phyloP scores from a whole-genome alignment of 441 rosid genomes.

The Pelargonium exstipulatum region DNA sequence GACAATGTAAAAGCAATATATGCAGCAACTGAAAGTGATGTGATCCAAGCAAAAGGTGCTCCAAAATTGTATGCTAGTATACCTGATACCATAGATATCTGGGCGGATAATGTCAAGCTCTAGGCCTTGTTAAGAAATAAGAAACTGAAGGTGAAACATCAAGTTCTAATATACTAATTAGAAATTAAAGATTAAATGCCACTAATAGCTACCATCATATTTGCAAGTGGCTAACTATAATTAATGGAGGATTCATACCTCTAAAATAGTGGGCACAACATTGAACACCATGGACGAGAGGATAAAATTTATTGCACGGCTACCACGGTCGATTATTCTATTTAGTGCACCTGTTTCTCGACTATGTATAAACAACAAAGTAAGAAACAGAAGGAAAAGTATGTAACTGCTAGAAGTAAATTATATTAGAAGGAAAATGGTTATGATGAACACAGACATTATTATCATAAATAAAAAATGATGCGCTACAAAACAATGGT shows the following conservation, averaged over 20 bases:
- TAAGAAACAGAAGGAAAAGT: slow-evolving; percentile 18
- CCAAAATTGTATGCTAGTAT: slow-evolving; percentile 91
- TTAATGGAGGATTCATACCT: slow-evolving; percentile 43
- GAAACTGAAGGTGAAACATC: slow-evolving; percentile 12
- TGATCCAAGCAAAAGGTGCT: slow-evolving; percentile 71
- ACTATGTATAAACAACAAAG: slow-evolving; percentile 40
- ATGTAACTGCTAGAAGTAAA: slow-evolving; percentile 9
- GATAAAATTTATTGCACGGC: slow-evolving; percentile 82
- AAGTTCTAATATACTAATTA: slow-evolving; percentile 15
- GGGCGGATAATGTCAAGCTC: slow-evolving; percentile 45
- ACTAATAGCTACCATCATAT: slow-evolving; percentile 13
- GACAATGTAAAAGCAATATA: slow-evolving; percentile 68
- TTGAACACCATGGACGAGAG: slow-evolving; percentile 88
- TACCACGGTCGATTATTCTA: slow-evolving; percentile 86
- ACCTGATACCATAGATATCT: slow-evolving; percentile 83
- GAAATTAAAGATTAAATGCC: slow-evolving; percentile 13
- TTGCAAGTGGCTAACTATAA: slow-evolving; percentile 19
- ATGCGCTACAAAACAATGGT: not conserved
- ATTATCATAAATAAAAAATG: not conserved
- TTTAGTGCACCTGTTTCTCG: slow-evolving; percentile 89
- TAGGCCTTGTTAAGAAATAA: slow-evolving; percentile 27
- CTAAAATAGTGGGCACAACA: slow-evolving; percentile 77
- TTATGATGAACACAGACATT: not conserved
- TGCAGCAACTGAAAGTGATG: slow-evolving; percentile 72
- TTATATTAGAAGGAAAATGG: not conserved